Percentiles rank a stretch among this genome's conserved stretches.
Evolutionary conservation across 305 asterid genomes (phyloP).

Genomic region (Fraxinus velutina): DNA sequence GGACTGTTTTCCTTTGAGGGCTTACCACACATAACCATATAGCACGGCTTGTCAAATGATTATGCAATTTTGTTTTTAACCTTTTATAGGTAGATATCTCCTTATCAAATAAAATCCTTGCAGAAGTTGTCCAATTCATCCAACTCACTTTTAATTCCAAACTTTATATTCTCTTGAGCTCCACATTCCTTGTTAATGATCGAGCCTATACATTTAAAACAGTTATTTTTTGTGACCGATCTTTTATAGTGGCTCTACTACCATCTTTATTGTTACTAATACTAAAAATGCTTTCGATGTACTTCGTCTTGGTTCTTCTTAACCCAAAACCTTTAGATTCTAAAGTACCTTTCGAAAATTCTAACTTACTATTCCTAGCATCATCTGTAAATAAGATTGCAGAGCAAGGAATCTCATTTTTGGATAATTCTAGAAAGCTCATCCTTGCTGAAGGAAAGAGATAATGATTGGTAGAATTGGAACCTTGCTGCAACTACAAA

Average conservation of each 20-base stretch:
- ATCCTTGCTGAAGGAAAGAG: background rate
- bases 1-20: background rate
- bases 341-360: background rate
- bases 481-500: background rate
- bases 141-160: background rate
- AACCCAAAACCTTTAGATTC: background rate
- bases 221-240: background rate
- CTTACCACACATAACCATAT: background rate
- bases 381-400: background rate
- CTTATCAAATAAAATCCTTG: background rate
- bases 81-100: background rate
- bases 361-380: background rate
- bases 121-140: background rate
- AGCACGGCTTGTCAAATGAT: background rate
- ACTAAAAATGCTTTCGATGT: background rate
- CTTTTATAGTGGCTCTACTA: background rate
- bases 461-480: background rate
- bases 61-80: background rate
- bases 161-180: background rate
- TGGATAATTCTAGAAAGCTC: background rate
- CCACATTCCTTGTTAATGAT: background rate
- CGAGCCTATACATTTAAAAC: background rate
- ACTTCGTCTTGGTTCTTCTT: background rate
- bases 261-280: background rate
- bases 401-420: background rate